These are phyloP conservation scores for Flaveria robusta DNA, from an alignment of 129 eudicot genomes.

Conservation along the genomic window DNA sequence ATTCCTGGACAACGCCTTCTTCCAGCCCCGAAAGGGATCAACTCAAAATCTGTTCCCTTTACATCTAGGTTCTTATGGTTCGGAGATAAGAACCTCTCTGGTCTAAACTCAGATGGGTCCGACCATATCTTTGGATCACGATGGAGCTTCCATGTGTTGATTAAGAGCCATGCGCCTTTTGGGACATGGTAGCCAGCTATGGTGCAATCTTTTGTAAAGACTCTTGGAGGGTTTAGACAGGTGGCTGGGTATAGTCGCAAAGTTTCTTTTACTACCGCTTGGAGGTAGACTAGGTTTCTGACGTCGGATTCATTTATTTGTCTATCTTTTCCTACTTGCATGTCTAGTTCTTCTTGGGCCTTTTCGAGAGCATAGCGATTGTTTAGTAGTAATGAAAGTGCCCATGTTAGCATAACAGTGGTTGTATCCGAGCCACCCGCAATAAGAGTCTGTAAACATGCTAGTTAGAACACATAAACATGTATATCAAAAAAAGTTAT, in stretches of 20 bases:
- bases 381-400: neutral
- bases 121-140: conserved; percentile 25
- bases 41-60: neutral
- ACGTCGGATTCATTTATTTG: neutral
- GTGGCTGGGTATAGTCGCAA: conserved; percentile 13
- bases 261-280: conserved; percentile 27
- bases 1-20: conserved; percentile 30
- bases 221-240: conserved; percentile 15
- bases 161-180: neutral
- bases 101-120: conserved; percentile 13
- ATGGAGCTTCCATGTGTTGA: conserved; percentile 24
- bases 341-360: conserved; percentile 1
- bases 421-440: neutral
- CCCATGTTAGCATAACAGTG: neutral
- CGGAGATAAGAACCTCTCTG: conserved; percentile 12
- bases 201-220: conserved; percentile 10
- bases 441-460: neutral
- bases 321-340: neutral
- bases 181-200: conserved; percentile 7
- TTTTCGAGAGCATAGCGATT: neutral
- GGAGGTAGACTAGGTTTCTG: conserved; percentile 13
- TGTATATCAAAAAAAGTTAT: neutral
- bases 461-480: neutral
- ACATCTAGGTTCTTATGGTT: neutral
- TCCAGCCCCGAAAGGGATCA: conserved; percentile 30